Base-by-base conservation (phyloP, 169 alveolate genomes). In the Plasmodium gonderi region DNA sequence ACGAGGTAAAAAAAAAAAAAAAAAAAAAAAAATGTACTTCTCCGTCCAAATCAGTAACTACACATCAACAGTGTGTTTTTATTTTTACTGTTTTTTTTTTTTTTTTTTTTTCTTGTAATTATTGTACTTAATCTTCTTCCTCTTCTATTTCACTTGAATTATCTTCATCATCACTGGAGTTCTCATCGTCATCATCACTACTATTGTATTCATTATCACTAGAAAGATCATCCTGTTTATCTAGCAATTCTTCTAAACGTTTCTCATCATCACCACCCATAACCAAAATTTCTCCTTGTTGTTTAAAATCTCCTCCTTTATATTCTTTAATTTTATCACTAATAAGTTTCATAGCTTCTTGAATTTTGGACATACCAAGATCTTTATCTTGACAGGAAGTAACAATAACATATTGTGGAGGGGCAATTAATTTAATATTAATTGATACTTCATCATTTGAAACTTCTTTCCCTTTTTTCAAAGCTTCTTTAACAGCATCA, bases 401-500 rank as follows among this genome's bases (percentile, higher is more conserved):
- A 68, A 97, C 97, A 76, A 97, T 92, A 89, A 97, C 97, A 95
- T 97, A 98, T 60, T 97, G 97, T 3, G 99, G 99, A 1, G 99
- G 98, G 2, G 98, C 98, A 80, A 98, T 97, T 89, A 97, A 87
- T 92, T 97, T 97, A 80, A 98, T 96, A 80, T 95, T 95, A 45
- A 97, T 93, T 72, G 94, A 75, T 68, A 94, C 91, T 47, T 92
- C 94, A 8, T 80, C 94, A 75, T 80, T 68, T 23, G 90, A 89
- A 42, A 78, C 79, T 40, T 82, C 92, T 26, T 91, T 92, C 75
- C 94, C 96, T 79, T 92, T 97, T 31, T 91, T 82, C 31, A 99
- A 96, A 26, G 99, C 98, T 44, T 89, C 97, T 94, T 98, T 97
- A 64, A 99, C 99, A n/a, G 99, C 99, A 90, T 98, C 99, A 44